A percentile compares a stretch with the other conserved stretches of the same genome.
These are phyloP conservation scores for Smithsoniella earleae DNA, from an alignment of 163 green algal species.

Conservation along the genomic window DNA sequence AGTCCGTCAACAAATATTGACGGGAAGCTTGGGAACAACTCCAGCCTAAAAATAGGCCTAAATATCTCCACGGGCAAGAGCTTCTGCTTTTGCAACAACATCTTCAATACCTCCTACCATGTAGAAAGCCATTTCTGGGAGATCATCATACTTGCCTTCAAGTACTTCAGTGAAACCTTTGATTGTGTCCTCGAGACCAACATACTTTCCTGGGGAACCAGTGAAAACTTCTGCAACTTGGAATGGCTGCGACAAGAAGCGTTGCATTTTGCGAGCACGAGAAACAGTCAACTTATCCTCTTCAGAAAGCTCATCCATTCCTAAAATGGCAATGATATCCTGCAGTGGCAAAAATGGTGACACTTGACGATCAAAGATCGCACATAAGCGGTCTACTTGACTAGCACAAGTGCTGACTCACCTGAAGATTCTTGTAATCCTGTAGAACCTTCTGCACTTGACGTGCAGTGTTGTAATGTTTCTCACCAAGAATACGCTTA, in stretches of 20 bases:
- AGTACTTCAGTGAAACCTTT: conserved; percentile 89
- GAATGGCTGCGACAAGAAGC: conserved; percentile 98
- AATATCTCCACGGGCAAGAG: conserved; percentile 41
- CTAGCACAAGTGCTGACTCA: no score
- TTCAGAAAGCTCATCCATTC: conserved; percentile 99
- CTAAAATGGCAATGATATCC: conserved; percentile 99
- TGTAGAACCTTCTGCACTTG: conserved; percentile 96
- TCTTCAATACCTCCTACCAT: conserved; percentile 85
- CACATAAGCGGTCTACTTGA: no score
- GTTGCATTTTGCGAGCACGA: conserved; percentile 96
- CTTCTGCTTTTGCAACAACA: conserved; percentile 50
- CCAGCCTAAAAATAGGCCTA: conserved; percentile 36
- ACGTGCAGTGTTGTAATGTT: conserved; percentile 93
- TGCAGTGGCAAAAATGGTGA: conserved; percentile 43
- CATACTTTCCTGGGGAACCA: conserved; percentile 89
- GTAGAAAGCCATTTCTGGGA: conserved; percentile 98
- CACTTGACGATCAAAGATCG: conserved; percentile 32
- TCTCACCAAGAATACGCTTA: conserved; percentile 83
- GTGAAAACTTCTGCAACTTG: conserved; percentile 74
- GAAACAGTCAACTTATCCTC: conserved; percentile 99
- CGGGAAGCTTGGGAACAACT: neutral
- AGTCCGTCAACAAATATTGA: no score
- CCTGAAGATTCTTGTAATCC: conserved; percentile 97
- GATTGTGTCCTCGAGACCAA: conserved; percentile 93
- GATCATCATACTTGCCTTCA: conserved; percentile 92